phyloP scores from a whole-genome alignment of 1,139 yeast genomes.

The Candida gigantensis region DNA sequence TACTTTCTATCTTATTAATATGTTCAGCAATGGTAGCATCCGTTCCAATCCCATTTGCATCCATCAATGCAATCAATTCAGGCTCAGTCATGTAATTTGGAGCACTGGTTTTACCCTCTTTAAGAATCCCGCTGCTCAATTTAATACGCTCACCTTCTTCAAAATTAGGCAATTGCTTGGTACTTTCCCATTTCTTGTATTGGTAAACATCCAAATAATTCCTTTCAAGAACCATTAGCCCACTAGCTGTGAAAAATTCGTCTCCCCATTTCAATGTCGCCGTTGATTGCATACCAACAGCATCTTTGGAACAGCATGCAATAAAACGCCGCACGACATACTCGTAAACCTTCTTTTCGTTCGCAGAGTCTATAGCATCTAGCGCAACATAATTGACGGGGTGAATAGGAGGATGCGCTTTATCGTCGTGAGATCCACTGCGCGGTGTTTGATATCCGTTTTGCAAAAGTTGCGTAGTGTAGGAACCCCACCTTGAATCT shows the following conservation, averaged over 20 bases:
- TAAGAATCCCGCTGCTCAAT: conserved; percentile 57
- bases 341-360: conserved; percentile 77
- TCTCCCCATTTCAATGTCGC: conserved; percentile 74
- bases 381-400: conserved; percentile 62
- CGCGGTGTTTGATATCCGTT: conserved; percentile 62
- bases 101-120: conserved; percentile 75
- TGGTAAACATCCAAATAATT: conserved; percentile 81
- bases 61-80: conserved; percentile 91
- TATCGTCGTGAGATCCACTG: conserved; percentile 81
- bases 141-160: conserved; percentile 55
- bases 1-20: conserved; percentile 69
- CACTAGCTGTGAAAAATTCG: conserved; percentile 70
- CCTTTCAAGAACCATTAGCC: conserved; percentile 67
- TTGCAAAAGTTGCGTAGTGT: conserved; percentile 35
- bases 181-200: conserved; percentile 77
- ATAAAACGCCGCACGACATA: conserved; percentile 83
- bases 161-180: conserved; percentile 67
- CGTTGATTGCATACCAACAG: conserved; percentile 70
- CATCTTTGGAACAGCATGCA: conserved; percentile 93
- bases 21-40: conserved; percentile 99
- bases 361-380: conserved; percentile 36
- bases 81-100: conserved; percentile 89
- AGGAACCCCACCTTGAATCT: conserved; percentile 50
- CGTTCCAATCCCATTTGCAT: conserved; percentile 95
- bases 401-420: conserved; percentile 98